phyloP scores from a whole-genome alignment of 371 early-diverging fungal genomes.

The Rhizopus delemar region DNA sequence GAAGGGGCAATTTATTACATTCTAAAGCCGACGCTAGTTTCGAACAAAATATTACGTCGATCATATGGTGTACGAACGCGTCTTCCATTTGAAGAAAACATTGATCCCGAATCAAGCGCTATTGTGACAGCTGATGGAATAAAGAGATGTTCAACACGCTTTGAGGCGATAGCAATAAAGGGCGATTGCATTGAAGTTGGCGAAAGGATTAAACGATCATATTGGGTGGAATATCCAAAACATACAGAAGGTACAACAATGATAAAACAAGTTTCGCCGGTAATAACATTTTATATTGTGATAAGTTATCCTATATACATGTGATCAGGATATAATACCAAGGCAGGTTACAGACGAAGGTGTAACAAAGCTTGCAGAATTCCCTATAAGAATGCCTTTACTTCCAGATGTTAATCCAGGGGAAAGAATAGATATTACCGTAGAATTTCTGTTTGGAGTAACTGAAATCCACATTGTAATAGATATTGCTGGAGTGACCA shows the following conservation, averaged over 20 bases:
- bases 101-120: conserved; percentile 51
- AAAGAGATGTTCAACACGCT: conserved; percentile 49
- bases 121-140: conserved; percentile 50
- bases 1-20: conserved; percentile 57
- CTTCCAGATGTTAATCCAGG: conserved; percentile 45
- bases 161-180: conserved; percentile 48
- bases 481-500: conserved; percentile 11
- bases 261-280: conserved; percentile 24
- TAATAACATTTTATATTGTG: conserved; percentile 30
- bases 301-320: conserved; percentile 34
- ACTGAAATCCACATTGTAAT: conserved; percentile 19
- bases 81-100: conserved; percentile 50
- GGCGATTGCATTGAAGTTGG: conserved; percentile 44
- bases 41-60: conserved; percentile 56
- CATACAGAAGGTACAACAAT: conserved; percentile 18
- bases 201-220: conserved; percentile 22
- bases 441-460: conserved; percentile 33
- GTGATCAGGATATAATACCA: conserved; percentile 47
- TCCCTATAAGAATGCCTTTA: conserved; percentile 53
- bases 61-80: conserved; percentile 62
- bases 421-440: conserved; percentile 47
- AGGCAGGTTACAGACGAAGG: conserved; percentile 47
- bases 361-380: conserved; percentile 48
- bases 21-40: conserved; percentile 50
- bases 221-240: conserved; percentile 40